Evolutionary conservation across 768 basidiomycete genomes (phyloP).

Genomic region (Chalciporus chontae): DNA sequence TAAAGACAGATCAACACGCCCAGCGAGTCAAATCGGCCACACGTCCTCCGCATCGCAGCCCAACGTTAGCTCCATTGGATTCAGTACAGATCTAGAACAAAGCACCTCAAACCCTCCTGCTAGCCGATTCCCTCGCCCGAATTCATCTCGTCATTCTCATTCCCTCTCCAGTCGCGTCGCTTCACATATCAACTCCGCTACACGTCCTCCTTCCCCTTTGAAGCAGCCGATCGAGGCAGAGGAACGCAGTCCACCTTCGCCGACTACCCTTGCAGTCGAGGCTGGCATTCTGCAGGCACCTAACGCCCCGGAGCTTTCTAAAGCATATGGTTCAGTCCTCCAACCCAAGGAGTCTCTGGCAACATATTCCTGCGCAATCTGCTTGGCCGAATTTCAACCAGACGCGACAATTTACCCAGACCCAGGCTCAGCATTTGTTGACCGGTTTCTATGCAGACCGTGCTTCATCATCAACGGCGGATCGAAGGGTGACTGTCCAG

Average conservation of each 20-base stretch:
- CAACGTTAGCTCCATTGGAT: constrained; percentile 5
- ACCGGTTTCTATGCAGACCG: constrained; percentile 68
- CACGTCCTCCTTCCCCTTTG: constrained; percentile 57
- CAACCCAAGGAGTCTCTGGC: constrained; percentile 74
- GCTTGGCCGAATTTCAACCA: constrained; percentile 63
- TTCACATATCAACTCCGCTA: constrained; percentile 54
- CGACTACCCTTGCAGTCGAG: constrained; percentile 49
- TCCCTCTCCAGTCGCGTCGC: constrained; percentile 47
- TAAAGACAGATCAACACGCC: constrained; percentile 42
- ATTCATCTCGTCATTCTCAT: constrained; percentile 31
- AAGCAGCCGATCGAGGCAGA: constrained; percentile 34
- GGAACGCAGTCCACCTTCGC: constrained; percentile 23
- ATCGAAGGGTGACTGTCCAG: constrained; percentile 68
- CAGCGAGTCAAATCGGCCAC: constrained; percentile 24
- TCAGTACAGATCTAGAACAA: constrained; percentile 5
- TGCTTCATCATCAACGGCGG: constrained; percentile 75
- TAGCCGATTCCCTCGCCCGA: constrained; percentile 51
- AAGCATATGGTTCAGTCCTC: constrained; percentile 81
- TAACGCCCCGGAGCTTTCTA: constrained; percentile 62
- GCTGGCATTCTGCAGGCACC: constrained; percentile 61
- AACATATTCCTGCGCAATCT: constrained; percentile 66
- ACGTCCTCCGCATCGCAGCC: constrained; percentile 11
- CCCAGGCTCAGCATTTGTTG: constrained; percentile 34
- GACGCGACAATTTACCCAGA: constrained; percentile 88
- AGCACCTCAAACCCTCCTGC: not conserved